These are phyloP conservation scores for Populus tremula DNA, from an alignment of 345 rosid genomes.

Conservation along the genomic window DNA sequence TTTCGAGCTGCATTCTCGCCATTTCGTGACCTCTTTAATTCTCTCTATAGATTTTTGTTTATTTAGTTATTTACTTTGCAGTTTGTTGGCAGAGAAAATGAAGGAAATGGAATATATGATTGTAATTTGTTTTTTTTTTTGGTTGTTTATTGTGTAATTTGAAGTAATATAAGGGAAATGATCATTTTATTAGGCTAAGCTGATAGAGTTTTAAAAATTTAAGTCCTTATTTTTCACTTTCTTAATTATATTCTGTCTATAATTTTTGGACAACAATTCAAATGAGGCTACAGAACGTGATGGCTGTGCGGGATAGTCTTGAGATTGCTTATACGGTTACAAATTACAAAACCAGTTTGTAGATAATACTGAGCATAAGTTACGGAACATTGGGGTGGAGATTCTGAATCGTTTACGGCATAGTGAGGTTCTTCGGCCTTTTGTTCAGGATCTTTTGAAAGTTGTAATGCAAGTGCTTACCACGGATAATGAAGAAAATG, in stretches of 20 bases:
- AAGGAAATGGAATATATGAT: background rate
- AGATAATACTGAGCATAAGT: constrained; percentile 89
- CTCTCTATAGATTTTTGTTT: background rate
- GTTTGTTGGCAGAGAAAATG: background rate
- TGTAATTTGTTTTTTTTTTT: background rate
- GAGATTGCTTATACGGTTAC: constrained; percentile 90
- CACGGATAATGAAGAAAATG: constrained; percentile 90
- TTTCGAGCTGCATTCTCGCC: constrained; percentile 93
- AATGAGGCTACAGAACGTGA: constrained; percentile 77
- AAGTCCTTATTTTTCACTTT: background rate
- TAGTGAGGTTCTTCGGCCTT: constrained; percentile 97
- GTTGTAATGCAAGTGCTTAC: constrained; percentile 98
- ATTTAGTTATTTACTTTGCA: background rate
- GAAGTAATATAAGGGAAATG: background rate
- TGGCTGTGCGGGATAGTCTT: constrained; percentile 94
- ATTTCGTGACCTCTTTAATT: constrained; percentile 71
- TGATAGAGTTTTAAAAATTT: background rate
- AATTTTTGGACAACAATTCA: constrained; percentile 58
- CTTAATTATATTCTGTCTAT: background rate
- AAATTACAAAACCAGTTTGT: constrained; percentile 76
- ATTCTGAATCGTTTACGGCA: constrained; percentile 93
- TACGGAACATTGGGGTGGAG: constrained; percentile 85
- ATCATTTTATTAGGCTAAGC: background rate
- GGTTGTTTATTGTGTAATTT: background rate
- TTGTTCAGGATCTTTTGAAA: constrained; percentile 93